Base-by-base conservation (phyloP, 1,284 basidiomycete genomes). In the Chondrostereum purpureum region DNA sequence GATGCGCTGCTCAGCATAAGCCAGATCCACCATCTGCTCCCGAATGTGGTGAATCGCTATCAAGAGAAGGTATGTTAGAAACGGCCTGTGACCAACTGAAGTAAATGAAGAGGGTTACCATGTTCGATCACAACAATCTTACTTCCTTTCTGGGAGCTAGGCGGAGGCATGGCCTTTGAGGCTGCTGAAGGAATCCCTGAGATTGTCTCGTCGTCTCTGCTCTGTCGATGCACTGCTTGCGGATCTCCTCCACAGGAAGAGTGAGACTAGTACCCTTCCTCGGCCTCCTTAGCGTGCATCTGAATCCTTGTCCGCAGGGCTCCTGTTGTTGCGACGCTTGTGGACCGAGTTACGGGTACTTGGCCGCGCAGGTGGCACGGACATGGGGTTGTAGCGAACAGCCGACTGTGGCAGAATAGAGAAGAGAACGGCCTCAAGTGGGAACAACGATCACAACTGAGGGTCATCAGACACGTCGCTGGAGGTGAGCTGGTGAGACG, bases 111-210 rank as follows among this genome's bases (percentile, higher is more conserved):
- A 40, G n/a, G 72, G 80, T 47, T 59, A 83, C 83, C 82, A 57
- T 89, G 80, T 59, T 92, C 89, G 56, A 93, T 77, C 48, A 92
- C 70, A 50, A 80, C 85, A 44, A 89, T 83, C 69, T 93, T 92
- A 76, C 84, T 88, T 13, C 83, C 81, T 72, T 91, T 88, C 74
- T 92, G 88, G 70, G 88, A 89, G 40, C 84, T 86, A 45, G 80
- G 70, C 18, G 90, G 90, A 50, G 93, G 79, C 44, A 81, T 83
- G 54, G 88, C 84, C 74, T n/a, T 88, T 89, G 65, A 93, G 80
- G 47, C 83, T 75, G 57, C n/a, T n/a, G n/a, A n/a, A n/a, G 47
- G 89, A 89, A 49, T 91, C 87, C 46, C 88, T 73, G 56, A 92
- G 82, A 66, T 92, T 88, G 57, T 92, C 87, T 40, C 89, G 80